Evolutionary conservation across 129 eudicot genomes (phyloP), one percentile per base, ranked within the genome.

Genomic region (Solidago caesia): DNA sequence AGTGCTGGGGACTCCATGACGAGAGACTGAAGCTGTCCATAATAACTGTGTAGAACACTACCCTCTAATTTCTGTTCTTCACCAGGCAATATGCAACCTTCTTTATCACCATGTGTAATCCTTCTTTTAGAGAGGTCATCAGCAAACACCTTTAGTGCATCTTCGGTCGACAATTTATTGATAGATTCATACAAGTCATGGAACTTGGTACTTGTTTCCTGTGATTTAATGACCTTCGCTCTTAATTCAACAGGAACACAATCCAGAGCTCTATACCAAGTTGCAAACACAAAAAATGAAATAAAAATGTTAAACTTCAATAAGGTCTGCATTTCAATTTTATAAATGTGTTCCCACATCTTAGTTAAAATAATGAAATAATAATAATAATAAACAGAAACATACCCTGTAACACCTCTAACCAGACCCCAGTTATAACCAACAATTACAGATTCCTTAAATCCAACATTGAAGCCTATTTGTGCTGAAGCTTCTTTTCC

Each of bases 401-500:
- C 60, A 42, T 88, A 93, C 98, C 97, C 84, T 14, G 91, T 83
- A 76, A 93, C 80, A 58, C 97, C 97, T 85, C 97, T 83, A 56
- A 90, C 87, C 39, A 86, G 70, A 73, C 96, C 97, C 90, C 83
- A 88, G 13, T 85, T 82, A 76, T 76, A 84, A 41, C 97, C 98
- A 75, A 56, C 82, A 75, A 57, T 43, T 15, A 86, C 88, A 51
- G 96, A 90, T 56, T 90, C 92, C 73, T 80, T 76, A 61, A 90
- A 88, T 21, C 92, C 97, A 7, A 75, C 68, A 69, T 88, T 86
- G 73, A 93, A 93, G 43, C 97, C 97, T 62, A 79, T 85, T 76
- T 93, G 98, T 11, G 89, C 92, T 33, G 89, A 81, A 78, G 90
- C 96, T 81, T 84, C 95, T 76, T 88, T 82, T 61, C 98, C 97